phyloP scores from a whole-genome alignment of 441 rosid species.

The Gossypium davidsonii region DNA sequence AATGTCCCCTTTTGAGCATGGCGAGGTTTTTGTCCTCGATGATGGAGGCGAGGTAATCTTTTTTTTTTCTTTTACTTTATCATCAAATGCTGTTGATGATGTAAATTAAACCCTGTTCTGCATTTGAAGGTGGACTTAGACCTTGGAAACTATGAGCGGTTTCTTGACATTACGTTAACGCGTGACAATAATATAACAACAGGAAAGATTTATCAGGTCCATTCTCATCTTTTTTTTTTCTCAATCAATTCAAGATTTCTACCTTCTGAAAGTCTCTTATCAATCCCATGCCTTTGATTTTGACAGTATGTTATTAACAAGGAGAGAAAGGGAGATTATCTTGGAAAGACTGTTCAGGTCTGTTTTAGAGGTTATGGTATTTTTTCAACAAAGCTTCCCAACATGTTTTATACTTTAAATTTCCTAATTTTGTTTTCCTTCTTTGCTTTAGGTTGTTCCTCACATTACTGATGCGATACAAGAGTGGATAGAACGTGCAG shows the following conservation, averaged over 20 bases:
- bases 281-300: not conserved
- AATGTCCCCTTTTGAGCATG: constrained; percentile 97
- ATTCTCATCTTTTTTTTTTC: not conserved
- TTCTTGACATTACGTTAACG: constrained; percentile 70
- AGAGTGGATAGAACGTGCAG: constrained; percentile 77
- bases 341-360: constrained; percentile 97
- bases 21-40: constrained; percentile 89
- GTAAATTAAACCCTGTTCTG: not conserved
- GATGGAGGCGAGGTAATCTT: constrained; percentile 89
- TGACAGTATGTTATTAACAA: constrained; percentile 67
- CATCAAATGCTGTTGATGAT: not conserved
- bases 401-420: not conserved
- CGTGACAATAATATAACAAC: constrained; percentile 87
- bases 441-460: constrained; percentile 64
- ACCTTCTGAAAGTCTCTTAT: not conserved
- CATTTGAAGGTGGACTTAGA: constrained; percentile 80
- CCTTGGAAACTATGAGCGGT: constrained; percentile 97
- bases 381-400: constrained; percentile 1
- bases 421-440: constrained; percentile 6
- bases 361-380: not conserved
- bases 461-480: constrained; percentile 85
- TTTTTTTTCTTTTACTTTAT: not conserved
- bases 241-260: not conserved
- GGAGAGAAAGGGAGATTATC: constrained; percentile 94
- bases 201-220: constrained; percentile 84